Evolutionary conservation across 805 yeast genomes (phyloP).

Genomic region (Kurtzmaniella fragi): DNA sequence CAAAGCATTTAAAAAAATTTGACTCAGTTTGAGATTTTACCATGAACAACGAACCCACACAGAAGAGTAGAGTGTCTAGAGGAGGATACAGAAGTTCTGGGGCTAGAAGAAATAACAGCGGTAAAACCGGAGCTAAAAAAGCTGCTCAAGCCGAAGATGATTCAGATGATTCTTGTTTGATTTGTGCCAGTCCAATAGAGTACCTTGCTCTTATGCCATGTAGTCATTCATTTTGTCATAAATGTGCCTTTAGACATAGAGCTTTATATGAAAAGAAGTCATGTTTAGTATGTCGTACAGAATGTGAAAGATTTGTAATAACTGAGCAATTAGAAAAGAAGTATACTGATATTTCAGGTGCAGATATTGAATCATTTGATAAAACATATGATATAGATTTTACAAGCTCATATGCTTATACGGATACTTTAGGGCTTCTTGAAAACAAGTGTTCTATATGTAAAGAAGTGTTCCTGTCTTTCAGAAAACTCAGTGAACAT

Average conservation of each 20-base stretch:
- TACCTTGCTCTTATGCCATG: constrained; percentile 75
- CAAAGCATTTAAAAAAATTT: too few species aligned
- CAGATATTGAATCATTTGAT: constrained; percentile 29
- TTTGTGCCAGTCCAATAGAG: constrained; percentile 73
- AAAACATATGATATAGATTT: constrained; percentile 54
- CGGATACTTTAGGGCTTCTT: constrained; percentile 47
- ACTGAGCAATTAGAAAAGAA: constrained; percentile 41
- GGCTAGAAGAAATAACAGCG: neutral
- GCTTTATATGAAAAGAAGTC: constrained; percentile 67
- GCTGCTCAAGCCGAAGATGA: constrained; percentile 18
- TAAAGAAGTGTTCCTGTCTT: constrained; percentile 36
- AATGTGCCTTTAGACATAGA: constrained; percentile 77
- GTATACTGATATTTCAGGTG: constrained; percentile 30
- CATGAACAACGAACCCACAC: neutral
- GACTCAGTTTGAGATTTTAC: neutral
- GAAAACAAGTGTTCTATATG: constrained; percentile 55
- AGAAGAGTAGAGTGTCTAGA: neutral
- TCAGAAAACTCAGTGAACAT: constrained; percentile 62
- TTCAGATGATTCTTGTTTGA: constrained; percentile 57
- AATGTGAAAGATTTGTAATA: constrained; percentile 52
- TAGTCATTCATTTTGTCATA: constrained; percentile 78
- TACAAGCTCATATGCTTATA: constrained; percentile 46
- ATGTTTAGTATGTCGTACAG: constrained; percentile 84
- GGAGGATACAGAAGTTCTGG: neutral
- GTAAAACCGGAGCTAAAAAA: constrained; percentile 4